Conservation (phyloP, 2,329 filamentous ascomycete species). For the Leptodontidium sp. region DNA sequence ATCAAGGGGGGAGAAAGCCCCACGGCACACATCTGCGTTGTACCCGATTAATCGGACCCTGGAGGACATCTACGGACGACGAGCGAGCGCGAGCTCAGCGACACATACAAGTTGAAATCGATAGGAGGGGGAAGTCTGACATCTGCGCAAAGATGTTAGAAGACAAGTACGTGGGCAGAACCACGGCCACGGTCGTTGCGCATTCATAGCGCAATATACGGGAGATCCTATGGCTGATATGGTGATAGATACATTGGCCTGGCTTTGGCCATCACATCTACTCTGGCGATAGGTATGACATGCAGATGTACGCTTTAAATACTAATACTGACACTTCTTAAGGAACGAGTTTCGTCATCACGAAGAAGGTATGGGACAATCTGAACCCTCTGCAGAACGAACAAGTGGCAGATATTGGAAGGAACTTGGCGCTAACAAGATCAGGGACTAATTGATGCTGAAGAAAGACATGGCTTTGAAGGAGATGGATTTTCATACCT, state of each 20-base stretch:
- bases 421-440: slow-evolving; percentile 32
- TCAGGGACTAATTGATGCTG: slow-evolving; percentile 88
- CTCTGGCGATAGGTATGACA: slow-evolving; percentile 75
- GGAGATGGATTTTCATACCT: slow-evolving; percentile 96
- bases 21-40: slow-evolving; percentile 17
- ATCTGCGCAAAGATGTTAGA: slow-evolving; percentile 50
- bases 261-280: slow-evolving; percentile 77
- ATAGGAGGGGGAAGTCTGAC: slow-evolving; percentile 34
- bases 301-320: slow-evolving; percentile 24
- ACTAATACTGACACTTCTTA: slow-evolving; percentile 31
- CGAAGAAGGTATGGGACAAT: slow-evolving; percentile 80
- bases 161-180: slow-evolving; percentile 52
- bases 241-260: slow-evolving; percentile 75
- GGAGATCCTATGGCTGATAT: slow-evolving; percentile 36
- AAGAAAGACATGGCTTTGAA: slow-evolving; percentile 92
- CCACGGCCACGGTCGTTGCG: slow-evolving; percentile 15
- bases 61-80: slow-evolving; percentile 22
- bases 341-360: slow-evolving; percentile 98
- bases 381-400: background rate
- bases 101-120: slow-evolving; percentile 35
- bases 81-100: slow-evolving; percentile 42
- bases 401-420: slow-evolving; percentile 13
- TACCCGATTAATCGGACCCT: slow-evolving; percentile 19
- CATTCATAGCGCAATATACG: slow-evolving; percentile 11
- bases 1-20: slow-evolving; percentile 23